Conservation (phyloP, 2,329 filamentous ascomycete species). For the Cytospora leucostoma region DNA sequence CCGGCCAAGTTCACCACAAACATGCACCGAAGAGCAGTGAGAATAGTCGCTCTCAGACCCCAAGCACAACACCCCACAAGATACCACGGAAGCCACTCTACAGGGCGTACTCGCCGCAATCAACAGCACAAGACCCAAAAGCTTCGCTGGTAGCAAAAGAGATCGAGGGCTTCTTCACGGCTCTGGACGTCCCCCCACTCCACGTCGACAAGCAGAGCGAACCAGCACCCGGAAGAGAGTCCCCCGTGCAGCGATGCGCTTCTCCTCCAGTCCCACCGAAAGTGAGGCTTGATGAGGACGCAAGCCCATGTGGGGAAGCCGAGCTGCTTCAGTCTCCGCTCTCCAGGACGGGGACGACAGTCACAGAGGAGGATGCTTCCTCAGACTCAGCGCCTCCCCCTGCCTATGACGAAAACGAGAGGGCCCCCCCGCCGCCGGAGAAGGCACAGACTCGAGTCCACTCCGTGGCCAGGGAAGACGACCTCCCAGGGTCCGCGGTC, state of each 20-base stretch:
- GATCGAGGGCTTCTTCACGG: constrained; percentile 24
- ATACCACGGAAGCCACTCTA: constrained; percentile 16
- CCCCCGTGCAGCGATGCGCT: constrained; percentile 12
- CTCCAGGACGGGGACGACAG: background rate
- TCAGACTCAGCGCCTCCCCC: constrained; percentile 12
- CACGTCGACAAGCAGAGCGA: constrained; percentile 18
- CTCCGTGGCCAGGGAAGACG: background rate
- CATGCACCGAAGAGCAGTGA: constrained; percentile 1
- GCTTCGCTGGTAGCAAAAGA: constrained; percentile 20
- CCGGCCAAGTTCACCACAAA: constrained; percentile 6
- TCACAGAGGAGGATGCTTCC: background rate
- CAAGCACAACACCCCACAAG: background rate
- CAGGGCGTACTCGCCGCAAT: constrained; percentile 24
- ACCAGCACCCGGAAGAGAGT: constrained; percentile 1
- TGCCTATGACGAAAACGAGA: constrained; percentile 21
- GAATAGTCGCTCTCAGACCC: constrained; percentile 10
- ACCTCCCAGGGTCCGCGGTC: constrained; percentile 1
- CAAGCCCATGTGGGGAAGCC: background rate
- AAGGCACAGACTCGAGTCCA: constrained; percentile 3
- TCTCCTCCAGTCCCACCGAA: constrained; percentile 26
- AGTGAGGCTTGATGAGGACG: constrained; percentile 17
- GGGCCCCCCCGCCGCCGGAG: constrained; percentile 20
- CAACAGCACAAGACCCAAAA: constrained; percentile 17
- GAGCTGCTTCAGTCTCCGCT: background rate
- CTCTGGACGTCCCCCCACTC: constrained; percentile 21